Base-by-base conservation (phyloP, 805 yeast species). In the Starmerella lactis-condensi region DNA sequence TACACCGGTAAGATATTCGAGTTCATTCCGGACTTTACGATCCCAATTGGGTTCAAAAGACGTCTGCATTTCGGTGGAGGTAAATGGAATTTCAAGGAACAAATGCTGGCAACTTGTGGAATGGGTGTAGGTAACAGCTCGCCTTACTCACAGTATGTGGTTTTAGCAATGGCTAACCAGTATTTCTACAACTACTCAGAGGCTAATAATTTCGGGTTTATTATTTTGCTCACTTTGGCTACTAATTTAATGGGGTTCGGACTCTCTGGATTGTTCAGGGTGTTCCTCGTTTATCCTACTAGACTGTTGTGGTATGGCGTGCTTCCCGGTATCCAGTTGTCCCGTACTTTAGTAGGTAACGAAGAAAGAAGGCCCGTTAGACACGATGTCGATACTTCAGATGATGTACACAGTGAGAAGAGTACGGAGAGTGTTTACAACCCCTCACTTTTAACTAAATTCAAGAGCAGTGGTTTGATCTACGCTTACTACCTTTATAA, bases 181-280 rank as follows among this genome's bases (percentile, higher is more conserved):
- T n/a, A 35, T 19, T 55, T 44, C 12, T 46, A 45, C 20, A 44
- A 43, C 4, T 35, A 39, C 14, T 15, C 19, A 2, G 38, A 43
- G 5, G 62, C 43, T 39, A 10, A 25, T 6, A 45, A 26, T 13
- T 60, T 66, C 50, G 65, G 69, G 1, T 74, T 61, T 48, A 73
- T 67, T 46, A 40, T 70, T 12, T 42, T 69, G 24, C 54, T 72
- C 24, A 54, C 66, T 1, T 41, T 70, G 4, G 60, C 75, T 2
- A 61, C 76, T 2, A 75, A 71, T 46, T 64, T 66, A 36, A 52
- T 73, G 40, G 82, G 81, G 14, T 66, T 69, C 44, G 73, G 76
- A 1, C 62, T 73, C 46, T 77, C 81, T 5, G 74, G 75, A 30
- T 43, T 73, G 19, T 60, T 70, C 61, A 62, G 75, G 44, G 65